Conservation (phyloP, 768 basidiomycete species). For the Gymnopilus junonius region DNA sequence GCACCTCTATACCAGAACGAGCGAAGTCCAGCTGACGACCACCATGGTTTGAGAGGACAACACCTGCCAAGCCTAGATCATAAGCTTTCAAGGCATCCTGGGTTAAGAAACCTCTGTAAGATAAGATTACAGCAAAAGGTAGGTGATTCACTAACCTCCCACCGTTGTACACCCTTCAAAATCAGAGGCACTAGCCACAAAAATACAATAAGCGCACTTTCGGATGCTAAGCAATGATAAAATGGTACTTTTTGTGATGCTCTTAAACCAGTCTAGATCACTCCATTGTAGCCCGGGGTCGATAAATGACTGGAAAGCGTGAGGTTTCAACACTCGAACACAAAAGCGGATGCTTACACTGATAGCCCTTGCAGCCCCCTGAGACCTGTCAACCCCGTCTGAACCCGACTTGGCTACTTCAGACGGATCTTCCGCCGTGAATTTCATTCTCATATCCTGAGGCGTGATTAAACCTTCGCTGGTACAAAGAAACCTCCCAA, state of each 20-base stretch:
- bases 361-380: conserved; percentile 95
- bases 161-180: conserved; percentile 87
- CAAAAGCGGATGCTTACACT: conserved; percentile 36
- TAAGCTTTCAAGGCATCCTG: conserved; percentile 87
- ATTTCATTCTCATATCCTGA: conserved; percentile 97
- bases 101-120: not conserved
- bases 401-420: conserved; percentile 58
- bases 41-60: conserved; percentile 89
- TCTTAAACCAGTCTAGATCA: conserved; percentile 82
- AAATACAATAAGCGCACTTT: conserved; percentile 33
- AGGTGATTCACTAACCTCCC: conserved; percentile 57
- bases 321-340: not conserved
- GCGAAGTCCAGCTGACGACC: conserved; percentile 81
- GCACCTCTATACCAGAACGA: conserved; percentile 88
- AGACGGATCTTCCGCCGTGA: conserved; percentile 76
- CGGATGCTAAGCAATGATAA: conserved; percentile 29
- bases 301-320: conserved; percentile 76
- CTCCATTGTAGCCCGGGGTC: conserved; percentile 90
- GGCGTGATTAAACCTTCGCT: conserved; percentile 45
- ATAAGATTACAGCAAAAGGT: not conserved
- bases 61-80: conserved; percentile 71
- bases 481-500: conserved; percentile 88
- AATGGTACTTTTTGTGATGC: conserved; percentile 73
- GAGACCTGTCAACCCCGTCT: conserved; percentile 72
- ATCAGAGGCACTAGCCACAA: conserved; percentile 77